phyloP scores from a whole-genome alignment of 305 asterid genomes.

The Fraxinus paxiana region DNA sequence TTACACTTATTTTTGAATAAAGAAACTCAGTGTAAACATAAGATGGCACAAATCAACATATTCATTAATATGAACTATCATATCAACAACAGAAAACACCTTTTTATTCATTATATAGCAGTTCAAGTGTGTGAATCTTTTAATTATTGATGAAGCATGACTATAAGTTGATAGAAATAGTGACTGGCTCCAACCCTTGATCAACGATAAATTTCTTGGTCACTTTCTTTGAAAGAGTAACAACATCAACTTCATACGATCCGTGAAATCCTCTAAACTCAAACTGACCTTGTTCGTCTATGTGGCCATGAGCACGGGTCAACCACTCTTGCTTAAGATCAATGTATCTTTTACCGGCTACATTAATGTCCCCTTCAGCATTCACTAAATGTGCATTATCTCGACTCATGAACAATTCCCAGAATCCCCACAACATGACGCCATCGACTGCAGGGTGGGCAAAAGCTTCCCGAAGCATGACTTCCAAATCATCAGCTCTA shows the following conservation, averaged over 20 bases:
- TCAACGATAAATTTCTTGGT: constrained; percentile 63
- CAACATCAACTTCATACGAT: constrained; percentile 54
- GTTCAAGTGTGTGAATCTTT: not conserved
- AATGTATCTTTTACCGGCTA: constrained; percentile 52
- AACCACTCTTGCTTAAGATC: constrained; percentile 71
- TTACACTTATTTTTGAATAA: too few relatives aligned
- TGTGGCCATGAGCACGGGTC: constrained; percentile 51
- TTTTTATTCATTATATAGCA: not conserved
- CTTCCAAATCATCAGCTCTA: constrained; percentile 80
- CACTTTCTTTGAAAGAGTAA: constrained; percentile 25
- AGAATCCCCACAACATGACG: constrained; percentile 80
- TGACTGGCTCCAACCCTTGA: constrained; percentile 54
- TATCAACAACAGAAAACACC: not conserved
- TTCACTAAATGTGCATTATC: constrained; percentile 57
- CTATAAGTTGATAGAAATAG: constrained; percentile 41
- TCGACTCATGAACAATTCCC: constrained; percentile 78
- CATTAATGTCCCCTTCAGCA: constrained; percentile 74
- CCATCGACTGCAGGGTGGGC: constrained; percentile 96
- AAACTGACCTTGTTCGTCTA: constrained; percentile 50
- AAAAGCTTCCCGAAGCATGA: constrained; percentile 72
- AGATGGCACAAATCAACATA: not conserved
- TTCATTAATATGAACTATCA: not conserved
- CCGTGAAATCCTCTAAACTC: constrained; percentile 72
- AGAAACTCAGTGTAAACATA: not conserved
- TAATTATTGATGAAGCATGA: not conserved